Evolutionary conservation across 495 filamentous ascomycete species (phyloP), one percentile per base, ranked within the genome.

Genomic region (Barbatosphaeria neglecta): DNA sequence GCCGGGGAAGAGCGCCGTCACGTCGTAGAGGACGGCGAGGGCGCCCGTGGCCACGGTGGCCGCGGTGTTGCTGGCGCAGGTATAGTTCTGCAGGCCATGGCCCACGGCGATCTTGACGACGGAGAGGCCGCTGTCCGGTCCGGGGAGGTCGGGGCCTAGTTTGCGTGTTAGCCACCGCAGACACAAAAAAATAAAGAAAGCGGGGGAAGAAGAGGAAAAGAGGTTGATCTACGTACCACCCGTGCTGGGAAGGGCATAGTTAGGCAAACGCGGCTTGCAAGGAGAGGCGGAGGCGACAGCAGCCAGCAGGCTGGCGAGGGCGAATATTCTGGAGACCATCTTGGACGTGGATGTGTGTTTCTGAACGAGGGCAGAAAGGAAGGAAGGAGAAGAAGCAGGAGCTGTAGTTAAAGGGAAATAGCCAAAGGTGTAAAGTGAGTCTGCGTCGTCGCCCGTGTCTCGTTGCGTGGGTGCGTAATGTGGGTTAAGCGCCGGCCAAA

Each of bases 31-130:
- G 3, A 76, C 78, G 11, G 86, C 86, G 16, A 79, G 64, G 22
- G 84, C 84, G 20, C 84, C 84, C 31, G 62, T 57, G 22, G 75
- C 59, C 1, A 51, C 47, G 4, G 75, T 62, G 13, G 50, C 37
- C 16, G 56, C 47, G 2, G 50, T 41, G 15, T 43, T 18, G 6
- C 33, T 24, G 44, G 53, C 45, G 59, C 84, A 89, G 22, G 76
- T 83, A 68, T 89, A 89, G 68, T 89, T 89, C 54, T 89, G 84
- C 50, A 82, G 79, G 44, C 84, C 84, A 25, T 80, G 80, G 52
- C 83, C 84, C 44, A 87, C 48, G 44, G 73, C 76, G 52, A 87
- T 71, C 58, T 76, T 74, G 60, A 77, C 75, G 45, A 87, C 69
- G 11, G 57, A 62, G 28, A 77, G 50, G 45, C 60, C 61, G 10